A percentile compares a stretch with the other conserved stretches of the same genome.
These are phyloP conservation scores for Naganishia vaughanmartiniae DNA, from an alignment of 768 basidiomycete genomes.

Conservation along the genomic window DNA sequence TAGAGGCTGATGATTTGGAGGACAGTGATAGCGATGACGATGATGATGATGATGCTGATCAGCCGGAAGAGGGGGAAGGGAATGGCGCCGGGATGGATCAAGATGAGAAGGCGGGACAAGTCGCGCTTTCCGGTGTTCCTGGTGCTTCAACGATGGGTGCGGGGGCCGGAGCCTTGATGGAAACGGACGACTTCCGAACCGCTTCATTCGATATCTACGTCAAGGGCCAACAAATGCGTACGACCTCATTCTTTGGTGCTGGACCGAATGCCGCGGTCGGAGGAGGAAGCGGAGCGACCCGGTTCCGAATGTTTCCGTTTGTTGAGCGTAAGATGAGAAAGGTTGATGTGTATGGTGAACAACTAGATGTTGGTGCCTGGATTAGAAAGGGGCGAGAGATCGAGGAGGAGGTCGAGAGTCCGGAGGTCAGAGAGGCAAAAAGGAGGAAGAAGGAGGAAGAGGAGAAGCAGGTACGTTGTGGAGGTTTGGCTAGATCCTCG, in stretches of 20 bases:
- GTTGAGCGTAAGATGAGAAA: constrained; percentile 79
- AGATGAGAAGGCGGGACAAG: constrained; percentile 65
- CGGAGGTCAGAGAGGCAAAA: constrained; percentile 71
- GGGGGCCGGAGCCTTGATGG: constrained; percentile 38
- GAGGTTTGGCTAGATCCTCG: not conserved
- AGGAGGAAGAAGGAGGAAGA: constrained; percentile 70
- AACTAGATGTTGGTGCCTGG: constrained; percentile 94
- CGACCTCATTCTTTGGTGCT: constrained; percentile 75
- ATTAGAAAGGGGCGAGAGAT: constrained; percentile 82
- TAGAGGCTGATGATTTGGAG: constrained; percentile 79
- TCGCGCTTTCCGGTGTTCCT: constrained; percentile 33
- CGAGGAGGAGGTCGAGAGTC: constrained; percentile 82
- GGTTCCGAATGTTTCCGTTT: constrained; percentile 97
- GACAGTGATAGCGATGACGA: constrained; percentile 51
- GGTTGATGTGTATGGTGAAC: constrained; percentile 95
- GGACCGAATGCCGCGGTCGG: constrained; percentile 28
- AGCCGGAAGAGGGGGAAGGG: constrained; percentile 51
- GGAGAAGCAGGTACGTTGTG: constrained; percentile 66
- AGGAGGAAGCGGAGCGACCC: constrained; percentile 54
- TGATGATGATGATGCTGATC: constrained; percentile 67
- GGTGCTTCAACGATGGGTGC: constrained; percentile 30
- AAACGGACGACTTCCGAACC: constrained; percentile 44
- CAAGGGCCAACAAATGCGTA: constrained; percentile 88
- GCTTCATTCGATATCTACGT: constrained; percentile 94
- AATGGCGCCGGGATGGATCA: not conserved